Evolutionary conservation across 306 rosid genomes (phyloP), one percentile per base, ranked within the genome.

Genomic region (Fragaria ananassa): DNA sequence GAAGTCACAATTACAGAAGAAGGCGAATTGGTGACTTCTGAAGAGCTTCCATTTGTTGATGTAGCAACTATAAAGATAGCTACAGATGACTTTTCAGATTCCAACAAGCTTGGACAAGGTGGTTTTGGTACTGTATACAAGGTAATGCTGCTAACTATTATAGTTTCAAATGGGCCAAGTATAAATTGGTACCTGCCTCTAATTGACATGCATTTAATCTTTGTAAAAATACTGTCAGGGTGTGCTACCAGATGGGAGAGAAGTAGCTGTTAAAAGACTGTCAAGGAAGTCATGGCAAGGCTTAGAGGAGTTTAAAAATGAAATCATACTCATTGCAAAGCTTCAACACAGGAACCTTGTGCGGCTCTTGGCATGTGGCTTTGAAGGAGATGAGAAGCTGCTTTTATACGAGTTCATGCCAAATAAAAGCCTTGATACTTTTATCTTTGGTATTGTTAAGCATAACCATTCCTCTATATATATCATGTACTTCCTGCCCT

Each of bases 331-430:
- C 14, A 81, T 91, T 19, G 84, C 88, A 9, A 89, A 86, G 73
- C 94, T 91, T 72, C 93, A 91, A 70, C 93, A 86, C 31, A 85
- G 77, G 68, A 91, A 89, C 81, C 85, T 91, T 44, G 90, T 88
- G 72, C 86, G 85, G 81, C 84, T 92, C n/a, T 62, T 92, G 64
- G 93, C 96, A 4, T 92, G 85, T 63, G 73, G 84, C 72, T 41
- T 88, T 37, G 91, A 89, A 42, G 89, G 74, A 80, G 86, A 91
- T 2, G 96, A 88, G 76, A 87, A 83, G 80, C 50, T 88, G 23
- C 88, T 87, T 35, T 53, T 89, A 31, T 89, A 89, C 54, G 97
- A 92, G 71, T 85, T 79, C 82, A 82, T 88, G 86, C 87, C 90
- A 72, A 89, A 91, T 74, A 83, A 76, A 81, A 89, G 93, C 77